Evolutionary conservation across 495 filamentous ascomycete species (phyloP).

Genomic region (Talaromyces wortmannii): DNA sequence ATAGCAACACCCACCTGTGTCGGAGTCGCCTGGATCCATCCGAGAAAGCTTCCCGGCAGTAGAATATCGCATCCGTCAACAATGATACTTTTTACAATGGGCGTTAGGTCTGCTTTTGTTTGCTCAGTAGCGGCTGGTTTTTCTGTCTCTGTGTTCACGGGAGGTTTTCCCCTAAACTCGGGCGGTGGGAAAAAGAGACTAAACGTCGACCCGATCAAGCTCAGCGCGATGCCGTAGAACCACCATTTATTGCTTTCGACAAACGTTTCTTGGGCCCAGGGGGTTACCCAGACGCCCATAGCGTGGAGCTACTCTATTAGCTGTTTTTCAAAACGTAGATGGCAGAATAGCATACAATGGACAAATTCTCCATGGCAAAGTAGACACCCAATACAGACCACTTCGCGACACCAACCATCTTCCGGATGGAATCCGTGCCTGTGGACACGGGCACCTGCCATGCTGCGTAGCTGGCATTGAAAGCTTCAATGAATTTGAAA

Average conservation of each 20-base stretch:
- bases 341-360: slow-evolving; percentile 22
- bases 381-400: slow-evolving; percentile 34
- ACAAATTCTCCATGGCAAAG: slow-evolving; percentile 31
- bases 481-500: slow-evolving; percentile 57
- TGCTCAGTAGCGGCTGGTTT: background rate
- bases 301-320: slow-evolving; percentile 34
- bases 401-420: slow-evolving; percentile 13
- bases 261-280: slow-evolving; percentile 22
- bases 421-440: background rate
- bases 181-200: slow-evolving; percentile 6
- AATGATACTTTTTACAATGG: slow-evolving; percentile 28
- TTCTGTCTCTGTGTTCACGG: slow-evolving; percentile 5
- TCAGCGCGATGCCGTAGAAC: slow-evolving; percentile 48
- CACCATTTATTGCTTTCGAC: slow-evolving; percentile 59
- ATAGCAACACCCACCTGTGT: slow-evolving; percentile 43
- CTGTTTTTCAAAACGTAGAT: background rate
- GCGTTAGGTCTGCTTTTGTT: background rate
- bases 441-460: background rate
- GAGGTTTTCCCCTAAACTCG: slow-evolving; percentile 2
- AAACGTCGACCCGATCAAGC: slow-evolving; percentile 18
- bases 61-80: slow-evolving; percentile 51
- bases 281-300: slow-evolving; percentile 27
- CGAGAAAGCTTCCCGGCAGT: slow-evolving; percentile 45
- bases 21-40: slow-evolving; percentile 42
- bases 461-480: slow-evolving; percentile 25